Base-by-base conservation (phyloP, 1,139 yeast species). In the Geotrichum macrosporum region DNA sequence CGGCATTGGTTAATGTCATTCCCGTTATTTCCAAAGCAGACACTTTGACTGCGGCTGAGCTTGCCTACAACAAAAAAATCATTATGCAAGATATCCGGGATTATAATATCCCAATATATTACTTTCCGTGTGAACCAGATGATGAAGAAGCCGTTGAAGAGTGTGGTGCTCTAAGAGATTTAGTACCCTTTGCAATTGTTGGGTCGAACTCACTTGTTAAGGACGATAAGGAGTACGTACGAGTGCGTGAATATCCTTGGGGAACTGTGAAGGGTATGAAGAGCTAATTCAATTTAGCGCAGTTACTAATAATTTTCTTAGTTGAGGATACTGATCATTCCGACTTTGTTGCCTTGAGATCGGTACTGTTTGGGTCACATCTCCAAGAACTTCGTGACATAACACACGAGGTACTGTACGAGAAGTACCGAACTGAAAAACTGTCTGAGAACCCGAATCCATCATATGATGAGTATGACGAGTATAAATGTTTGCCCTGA, bases 171-270 rank as follows among this genome's bases (percentile, higher is more conserved):
- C 72, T 92, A 58, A 79, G 94, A 48, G 75, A 77, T 26, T 69
- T 82, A 57, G 75, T 87, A 53, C 98, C 98, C 21, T 92, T 92
- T 71, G 92, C 96, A 1, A 74, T 89, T 32, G 82, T 89, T 56
- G 94, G 92, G 8, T 73, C 77, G 52, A 64, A 73, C 41, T 52
- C 52, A 21, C 33, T 55, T 31, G 44, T 50, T 13, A 52, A 46
- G 15, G 52, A 50, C 13, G 60, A 55, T 21, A 54, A 46, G 13
- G 57, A 55, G 35, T 53, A 48, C 41, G 75, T 84, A 38, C 78
- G 89, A 54, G 96, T 87, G 5, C 78, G 98, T 64, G 77, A 80
- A 64, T 92, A 89, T 63, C 96, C 96, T 16, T 92, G 98, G 97
- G 97, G 97, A 0, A 67, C 79, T 47, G 79, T 87, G 16, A 46